These are phyloP conservation scores for Lachancea meyersii DNA, from an alignment of 805 yeast genomes.

Conservation along the genomic window DNA sequence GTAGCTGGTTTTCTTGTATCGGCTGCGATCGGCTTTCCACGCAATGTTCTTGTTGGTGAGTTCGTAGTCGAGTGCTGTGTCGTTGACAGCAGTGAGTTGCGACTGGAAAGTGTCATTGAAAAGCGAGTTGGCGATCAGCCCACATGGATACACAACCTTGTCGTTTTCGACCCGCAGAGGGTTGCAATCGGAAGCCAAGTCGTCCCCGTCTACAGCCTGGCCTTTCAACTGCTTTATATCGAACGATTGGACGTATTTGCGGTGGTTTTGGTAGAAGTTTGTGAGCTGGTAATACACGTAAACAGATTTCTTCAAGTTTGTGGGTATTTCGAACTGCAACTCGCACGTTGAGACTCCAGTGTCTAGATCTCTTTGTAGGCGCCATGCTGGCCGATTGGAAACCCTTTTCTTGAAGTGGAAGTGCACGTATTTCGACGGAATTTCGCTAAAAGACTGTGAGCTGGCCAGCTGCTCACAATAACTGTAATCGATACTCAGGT, in stretches of 20 bases:
- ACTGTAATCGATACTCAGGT: slow-evolving; percentile 68
- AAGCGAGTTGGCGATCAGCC: slow-evolving; percentile 72
- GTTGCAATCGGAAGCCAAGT: slow-evolving; percentile 40
- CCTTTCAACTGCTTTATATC: slow-evolving; percentile 81
- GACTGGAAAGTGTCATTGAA: slow-evolving; percentile 68
- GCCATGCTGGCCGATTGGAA: slow-evolving; percentile 55
- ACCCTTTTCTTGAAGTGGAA: slow-evolving; percentile 52
- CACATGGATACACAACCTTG: slow-evolving; percentile 65
- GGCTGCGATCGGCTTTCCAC: slow-evolving; percentile 62
- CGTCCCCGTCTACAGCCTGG: slow-evolving; percentile 48
- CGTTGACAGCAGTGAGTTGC: slow-evolving; percentile 36
- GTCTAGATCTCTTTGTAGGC: slow-evolving; percentile 38
- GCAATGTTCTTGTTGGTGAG: slow-evolving; percentile 54
- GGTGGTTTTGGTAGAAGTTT: slow-evolving; percentile 89
- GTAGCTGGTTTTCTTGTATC: slow-evolving; percentile 61
- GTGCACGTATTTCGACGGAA: slow-evolving; percentile 54
- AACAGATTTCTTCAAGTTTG: slow-evolving; percentile 61
- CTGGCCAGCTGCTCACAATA: slow-evolving; percentile 54
- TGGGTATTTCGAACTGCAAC: slow-evolving; percentile 67
- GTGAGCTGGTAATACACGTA: slow-evolving; percentile 80
- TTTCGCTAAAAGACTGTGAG: slow-evolving; percentile 35
- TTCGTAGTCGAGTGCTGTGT: slow-evolving; percentile 30
- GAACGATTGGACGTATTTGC: slow-evolving; percentile 83
- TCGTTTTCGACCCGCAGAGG: slow-evolving; percentile 35
- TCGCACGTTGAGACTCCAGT: slow-evolving; percentile 43